Percentiles rank a stretch among this genome's conserved stretches.
Conservation (phyloP, 495 filamentous ascomycete species). For the Halenospora varia region DNA sequence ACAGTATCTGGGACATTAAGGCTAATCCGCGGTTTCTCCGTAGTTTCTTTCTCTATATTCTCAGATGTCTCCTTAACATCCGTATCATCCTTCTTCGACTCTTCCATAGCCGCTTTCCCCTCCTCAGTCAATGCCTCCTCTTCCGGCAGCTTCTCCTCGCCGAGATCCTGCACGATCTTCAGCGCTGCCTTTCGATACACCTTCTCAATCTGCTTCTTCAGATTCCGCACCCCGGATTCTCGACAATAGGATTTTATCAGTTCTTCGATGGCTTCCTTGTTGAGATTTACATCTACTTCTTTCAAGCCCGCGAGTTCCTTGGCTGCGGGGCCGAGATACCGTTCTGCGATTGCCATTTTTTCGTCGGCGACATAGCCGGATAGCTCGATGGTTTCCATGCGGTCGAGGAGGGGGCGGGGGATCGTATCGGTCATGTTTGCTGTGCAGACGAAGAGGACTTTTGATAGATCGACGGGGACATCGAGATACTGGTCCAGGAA, state of each 20-base stretch:
- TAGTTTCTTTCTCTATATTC: constrained; percentile 64
- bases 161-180: constrained; percentile 94
- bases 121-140: constrained; percentile 81
- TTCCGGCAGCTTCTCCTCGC: constrained; percentile 80
- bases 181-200: constrained; percentile 96
- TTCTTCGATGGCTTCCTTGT: constrained; percentile 83
- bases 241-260: constrained; percentile 98
- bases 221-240: constrained; percentile 92
- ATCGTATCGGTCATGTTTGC: constrained; percentile 99
- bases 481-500: constrained; percentile 99
- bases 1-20: constrained; percentile 84
- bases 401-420: constrained; percentile 86
- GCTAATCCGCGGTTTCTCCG: constrained; percentile 71
- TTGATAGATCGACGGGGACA: constrained; percentile 94
- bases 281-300: constrained; percentile 80
- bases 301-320: constrained; percentile 89
- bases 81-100: constrained; percentile 56
- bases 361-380: constrained; percentile 97
- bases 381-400: constrained; percentile 97
- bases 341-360: constrained; percentile 97
- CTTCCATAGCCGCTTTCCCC: constrained; percentile 76
- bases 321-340: constrained; percentile 86
- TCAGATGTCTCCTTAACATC: constrained; percentile 54
- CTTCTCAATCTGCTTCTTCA: constrained; percentile 99
- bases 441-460: constrained; percentile 98